Percentiles rank a stretch among this genome's conserved stretches.
phyloP scores from a whole-genome alignment of 2,329 filamentous ascomycete species.

The Neoarthrinium moseri region DNA sequence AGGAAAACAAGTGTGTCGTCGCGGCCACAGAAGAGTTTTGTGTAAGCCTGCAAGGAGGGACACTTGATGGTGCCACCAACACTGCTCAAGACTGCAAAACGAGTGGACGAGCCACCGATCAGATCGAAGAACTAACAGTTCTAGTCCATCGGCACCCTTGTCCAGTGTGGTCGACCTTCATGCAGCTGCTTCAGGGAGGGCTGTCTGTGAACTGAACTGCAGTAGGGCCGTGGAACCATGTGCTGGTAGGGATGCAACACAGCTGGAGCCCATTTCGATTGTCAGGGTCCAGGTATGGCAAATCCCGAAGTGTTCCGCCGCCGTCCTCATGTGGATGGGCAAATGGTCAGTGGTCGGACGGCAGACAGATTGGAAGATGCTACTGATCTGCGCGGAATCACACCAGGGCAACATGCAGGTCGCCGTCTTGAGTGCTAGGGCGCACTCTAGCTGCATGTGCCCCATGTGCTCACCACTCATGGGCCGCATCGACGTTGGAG shows the following conservation, averaged over 20 bases:
- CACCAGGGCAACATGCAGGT: not conserved
- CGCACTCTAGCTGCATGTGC: not conserved
- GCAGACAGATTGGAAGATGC: not conserved
- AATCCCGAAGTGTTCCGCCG: not conserved
- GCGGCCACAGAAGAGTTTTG: not conserved
- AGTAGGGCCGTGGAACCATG: not conserved
- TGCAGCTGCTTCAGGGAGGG: constrained; percentile 3
- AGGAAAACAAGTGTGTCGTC: not conserved
- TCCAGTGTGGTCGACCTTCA: constrained; percentile 2
- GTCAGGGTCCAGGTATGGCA: no score
- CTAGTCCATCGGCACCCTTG: constrained; percentile 10
- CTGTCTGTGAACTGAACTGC: not conserved
- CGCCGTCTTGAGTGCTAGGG: not conserved
- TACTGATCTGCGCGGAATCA: no score
- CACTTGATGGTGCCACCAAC: not conserved
- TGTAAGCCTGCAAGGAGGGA: not conserved
- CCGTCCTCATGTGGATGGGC: not conserved
- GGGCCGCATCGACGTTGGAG: not conserved
- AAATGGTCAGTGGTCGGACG: not conserved
- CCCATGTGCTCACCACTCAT: not conserved
- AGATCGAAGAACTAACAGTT: constrained; percentile 4
- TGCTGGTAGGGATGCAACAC: not conserved
- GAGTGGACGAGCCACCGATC: constrained; percentile 5
- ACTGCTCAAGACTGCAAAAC: not conserved
- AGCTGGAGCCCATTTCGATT: not conserved